Conservation (phyloP, 345 rosid genomes). For the Populus euphratica region DNA sequence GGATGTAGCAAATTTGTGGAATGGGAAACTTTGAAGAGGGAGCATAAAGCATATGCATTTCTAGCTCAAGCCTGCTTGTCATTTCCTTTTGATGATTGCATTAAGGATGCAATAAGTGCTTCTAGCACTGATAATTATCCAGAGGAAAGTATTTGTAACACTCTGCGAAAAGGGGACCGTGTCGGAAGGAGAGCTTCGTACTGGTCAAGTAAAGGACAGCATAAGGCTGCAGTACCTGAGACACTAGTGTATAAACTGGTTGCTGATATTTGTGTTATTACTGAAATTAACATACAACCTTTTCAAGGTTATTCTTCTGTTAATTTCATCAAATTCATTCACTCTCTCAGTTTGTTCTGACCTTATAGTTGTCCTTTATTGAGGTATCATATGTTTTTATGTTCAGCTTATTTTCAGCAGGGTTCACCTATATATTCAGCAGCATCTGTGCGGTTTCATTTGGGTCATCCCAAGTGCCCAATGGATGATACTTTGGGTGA, state of each 20-base stretch:
- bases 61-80: slow-evolving; percentile 46
- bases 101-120: slow-evolving; percentile 58
- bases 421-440: slow-evolving; percentile 83
- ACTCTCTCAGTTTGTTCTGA: not conserved
- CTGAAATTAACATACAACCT: slow-evolving; percentile 71
- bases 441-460: slow-evolving; percentile 57
- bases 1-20: slow-evolving; percentile 49
- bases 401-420: slow-evolving; percentile 70
- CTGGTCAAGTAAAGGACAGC: slow-evolving; percentile 91
- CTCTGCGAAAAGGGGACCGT: slow-evolving; percentile 53
- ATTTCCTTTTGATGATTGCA: slow-evolving; percentile 43
- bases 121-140: slow-evolving; percentile 93
- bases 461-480: slow-evolving; percentile 52
- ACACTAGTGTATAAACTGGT: slow-evolving; percentile 63
- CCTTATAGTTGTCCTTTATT: slow-evolving; percentile 11
- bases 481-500: slow-evolving; percentile 24
- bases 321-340: not conserved
- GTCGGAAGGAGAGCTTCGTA: slow-evolving; percentile 57
- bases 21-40: slow-evolving; percentile 46
- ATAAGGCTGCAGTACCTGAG: slow-evolving; percentile 70
- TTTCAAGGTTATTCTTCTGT: slow-evolving; percentile 55
- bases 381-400: slow-evolving; percentile 12
- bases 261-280: slow-evolving; percentile 63
- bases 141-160: slow-evolving; percentile 67
- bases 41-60: slow-evolving; percentile 68